Evolutionary conservation across 371 early-diverging fungal genomes (phyloP), one percentile per base, ranked within the genome.

Genomic region (Mortierella sp.): DNA sequence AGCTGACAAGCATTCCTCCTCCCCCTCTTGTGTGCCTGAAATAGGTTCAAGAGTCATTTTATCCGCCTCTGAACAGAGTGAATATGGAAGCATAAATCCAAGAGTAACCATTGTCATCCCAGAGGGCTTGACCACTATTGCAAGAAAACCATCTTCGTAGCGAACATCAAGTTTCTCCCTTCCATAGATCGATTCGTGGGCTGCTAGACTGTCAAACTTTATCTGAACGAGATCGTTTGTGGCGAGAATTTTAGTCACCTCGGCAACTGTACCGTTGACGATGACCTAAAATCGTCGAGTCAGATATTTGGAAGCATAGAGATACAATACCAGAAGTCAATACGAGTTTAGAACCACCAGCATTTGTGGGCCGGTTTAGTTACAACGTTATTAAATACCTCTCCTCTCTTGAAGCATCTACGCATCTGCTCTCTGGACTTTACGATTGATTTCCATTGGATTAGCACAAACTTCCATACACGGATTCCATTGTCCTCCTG

Each of bases 71-170:
- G 24, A 63, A 20, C 22, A 45, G 9, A 78, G 63, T 2, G 73
- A 74, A 26, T 70, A 83, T 2, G 62, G 70, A 5, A 77, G 64
- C 74, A 68, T 77, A 55, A 60, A 66, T 30, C 79, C 76, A 40
- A 71, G 51, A 20, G 63, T 39, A n/a, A 71, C 60, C 75, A 77
- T 84, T 59, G 87, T 87, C 70, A 81, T 86, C 26, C 90, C 90
- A 40, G 89, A 80, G 14, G 89, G 86, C 62, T 90, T 90, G 84
- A 87, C 86, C 0, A 87, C 87, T 32, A 90, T 77, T 11, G 88
- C 90, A 2, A 90, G 43, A 55, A 88, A 68, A 3, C 84, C 76
- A 51, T 90, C 90, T 57, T 89, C 84, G 61, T 85, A 87, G 1
- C 77, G 77, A 14, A 89, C 75, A 24, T 78, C 77, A 16, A 88